These are phyloP conservation scores for Barbarea vulgaris DNA, from an alignment of 345 rosid genomes.

Conservation along the genomic window DNA sequence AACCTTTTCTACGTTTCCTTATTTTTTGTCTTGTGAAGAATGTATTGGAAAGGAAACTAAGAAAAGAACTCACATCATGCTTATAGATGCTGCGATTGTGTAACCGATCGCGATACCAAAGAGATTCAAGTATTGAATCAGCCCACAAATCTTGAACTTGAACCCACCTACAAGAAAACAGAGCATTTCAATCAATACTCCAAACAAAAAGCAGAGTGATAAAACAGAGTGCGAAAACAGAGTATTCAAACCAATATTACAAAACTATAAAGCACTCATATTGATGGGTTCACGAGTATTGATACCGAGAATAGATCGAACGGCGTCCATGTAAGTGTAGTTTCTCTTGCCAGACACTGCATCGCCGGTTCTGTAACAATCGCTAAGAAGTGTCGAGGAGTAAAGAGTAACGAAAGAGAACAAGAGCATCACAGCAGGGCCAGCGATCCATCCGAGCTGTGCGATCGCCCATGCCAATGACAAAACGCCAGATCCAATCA, in stretches of 20 bases:
- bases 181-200: background rate
- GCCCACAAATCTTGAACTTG: constrained; percentile 69
- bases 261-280: background rate
- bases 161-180: constrained; percentile 55
- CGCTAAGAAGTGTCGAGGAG: constrained; percentile 69
- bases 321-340: constrained; percentile 79
- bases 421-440: constrained; percentile 75
- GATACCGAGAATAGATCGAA: constrained; percentile 72
- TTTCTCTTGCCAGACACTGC: constrained; percentile 66
- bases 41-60: background rate
- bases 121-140: constrained; percentile 66
- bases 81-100: constrained; percentile 77
- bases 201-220: background rate
- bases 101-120: constrained; percentile 72
- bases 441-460: constrained; percentile 89
- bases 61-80: constrained; percentile 63
- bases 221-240: background rate
- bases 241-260: background rate
- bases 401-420: constrained; percentile 70
- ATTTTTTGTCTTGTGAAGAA: background rate
- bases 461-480: constrained; percentile 86
- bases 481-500: constrained; percentile 88
- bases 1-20: background rate
- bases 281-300: background rate
- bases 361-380: constrained; percentile 70